Evolutionary conservation across 73 alveolate species (phyloP), one percentile per base, ranked within the genome.

Genomic region (Effrenium voratum): DNA sequence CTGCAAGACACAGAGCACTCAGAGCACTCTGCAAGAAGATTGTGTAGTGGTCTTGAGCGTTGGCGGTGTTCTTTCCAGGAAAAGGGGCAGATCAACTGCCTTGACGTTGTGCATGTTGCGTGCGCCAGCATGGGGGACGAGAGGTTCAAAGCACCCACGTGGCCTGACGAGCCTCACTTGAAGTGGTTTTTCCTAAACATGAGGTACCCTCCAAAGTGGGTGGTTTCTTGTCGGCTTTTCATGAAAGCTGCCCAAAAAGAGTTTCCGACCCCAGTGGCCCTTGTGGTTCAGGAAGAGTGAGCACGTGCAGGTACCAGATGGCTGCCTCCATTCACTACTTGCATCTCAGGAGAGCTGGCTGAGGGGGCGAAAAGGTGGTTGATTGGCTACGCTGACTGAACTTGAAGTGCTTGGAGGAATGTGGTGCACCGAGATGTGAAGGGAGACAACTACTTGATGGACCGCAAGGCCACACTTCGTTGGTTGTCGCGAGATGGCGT

Each of bases 371-470:
- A n/a, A n/a, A n/a, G n/a, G n/a, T n/a, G n/a, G n/a, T n/a, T n/a
- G n/a, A n/a, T n/a, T n/a, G n/a, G n/a, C n/a, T n/a, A n/a, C 77
- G 43, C 40, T 63, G 77, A 8, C 77, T 15, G 36, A 63, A 26
- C 77, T 8, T 34, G 12, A 68, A 68, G 28, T 34, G 30, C 26
- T 43, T 3, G 40, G 70, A 90, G 97, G 97, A 90, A 90, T 57
- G 97, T 90, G 97, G 97, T 90, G 3, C 97, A 90, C 32, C 75
- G 97, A 28, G 97, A 90, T 38, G 97, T 90, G 36, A 90, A 90
- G 75, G 97, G 97, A 16, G 97, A 90, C 77, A 90, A 90, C 75
- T 90, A 90, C 86, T 38, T 90, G 66, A 90, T 90, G 97, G 97
- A 90, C 32, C 82, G 97, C 36, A 90, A 90, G 97, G 95, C 22